Base-by-base conservation (phyloP, 331 rosid species). In the Prunus yedoensis region DNA sequence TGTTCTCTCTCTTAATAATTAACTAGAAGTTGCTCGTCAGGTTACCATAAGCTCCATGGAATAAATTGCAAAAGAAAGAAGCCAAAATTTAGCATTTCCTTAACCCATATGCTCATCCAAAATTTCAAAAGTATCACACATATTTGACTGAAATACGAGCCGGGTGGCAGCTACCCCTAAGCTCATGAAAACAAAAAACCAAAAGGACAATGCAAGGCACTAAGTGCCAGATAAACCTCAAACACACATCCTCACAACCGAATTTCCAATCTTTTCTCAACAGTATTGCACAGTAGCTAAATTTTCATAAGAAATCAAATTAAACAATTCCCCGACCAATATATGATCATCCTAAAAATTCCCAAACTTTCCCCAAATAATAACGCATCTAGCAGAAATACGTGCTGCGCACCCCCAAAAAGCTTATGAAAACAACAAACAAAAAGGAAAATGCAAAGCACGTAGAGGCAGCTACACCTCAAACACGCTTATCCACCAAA, bases 381-480 rank as follows among this genome's bases (percentile, higher is more conserved):
- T 27, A 35, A 1, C 68, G 59, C 59, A 43, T 59, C 27, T 16
- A 25, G 43, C 10, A 32, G 18, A 54, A 54, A 18, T 18, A 8
- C 70, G 45, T 16, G 38, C 61, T 7, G 38, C 2, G 67, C n/a
- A 51, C 25, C 72, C 32, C 65, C 12, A 18, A 38, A 43, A 51
- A 32, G 35, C 63, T 46, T 46, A 52, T 56, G 21, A 47, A 67
- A 5, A 16, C 28, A 59, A 4, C 14, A 35, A 64, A 43, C 1
- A 49, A 38, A 66, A 43, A 27, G 18, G 11, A 64, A 74, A 76
- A 80, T 74, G 79, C 79, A 73, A 9, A 32, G 51, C 67, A 53
- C n/a, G 27, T n/a, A 49, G 64, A 67, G 6, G 69, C 59, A 59
- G 38, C 61, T 52, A 47, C 21, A 61, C 71, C 68, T 49, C 27